Percentiles rank a stretch among this genome's conserved stretches.
Conservation (phyloP, 768 basidiomycete genomes). For the Podaxis mareebaensis region DNA sequence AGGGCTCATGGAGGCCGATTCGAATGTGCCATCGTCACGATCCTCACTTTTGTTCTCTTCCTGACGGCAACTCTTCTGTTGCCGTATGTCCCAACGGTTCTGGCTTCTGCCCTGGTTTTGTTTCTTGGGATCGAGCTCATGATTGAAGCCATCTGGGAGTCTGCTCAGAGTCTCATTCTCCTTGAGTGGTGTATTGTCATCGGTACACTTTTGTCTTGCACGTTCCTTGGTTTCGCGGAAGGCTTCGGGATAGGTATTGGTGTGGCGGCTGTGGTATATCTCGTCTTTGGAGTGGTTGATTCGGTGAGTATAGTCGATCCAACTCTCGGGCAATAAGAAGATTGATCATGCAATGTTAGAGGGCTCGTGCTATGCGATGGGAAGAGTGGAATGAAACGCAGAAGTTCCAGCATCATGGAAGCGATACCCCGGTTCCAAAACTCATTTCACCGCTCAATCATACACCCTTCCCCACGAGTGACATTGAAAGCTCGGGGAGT, state of each 20-base stretch:
- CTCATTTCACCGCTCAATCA: constrained; percentile 11
- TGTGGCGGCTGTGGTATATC: constrained; percentile 21
- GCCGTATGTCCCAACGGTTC: constrained; percentile 25
- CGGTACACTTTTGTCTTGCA: constrained; percentile 22
- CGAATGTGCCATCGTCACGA: constrained; percentile 20
- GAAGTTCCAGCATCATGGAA: constrained; percentile 2
- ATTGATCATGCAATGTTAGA: background rate
- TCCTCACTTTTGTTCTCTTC: constrained; percentile 21
- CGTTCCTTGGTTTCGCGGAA: constrained; percentile 26
- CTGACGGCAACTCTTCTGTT: constrained; percentile 21
- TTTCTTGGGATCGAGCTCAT: constrained; percentile 27
- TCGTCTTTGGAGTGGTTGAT: constrained; percentile 24
- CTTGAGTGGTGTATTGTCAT: constrained; percentile 25
- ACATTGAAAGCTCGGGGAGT: background rate
- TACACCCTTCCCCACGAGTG: background rate
- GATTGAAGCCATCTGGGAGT: constrained; percentile 26
- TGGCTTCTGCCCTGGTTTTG: constrained; percentile 24
- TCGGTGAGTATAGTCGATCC: constrained; percentile 19
- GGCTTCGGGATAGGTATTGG: constrained; percentile 28
- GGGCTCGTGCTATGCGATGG: constrained; percentile 21
- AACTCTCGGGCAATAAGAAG: background rate
- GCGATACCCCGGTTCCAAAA: constrained; percentile 4
- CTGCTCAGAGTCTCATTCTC: constrained; percentile 20
- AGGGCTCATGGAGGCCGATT: constrained; percentile 27
- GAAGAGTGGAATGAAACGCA: constrained; percentile 23